Conservation (phyloP, 1,284 basidiomycete genomes). For the Ustilago xerochloae region DNA sequence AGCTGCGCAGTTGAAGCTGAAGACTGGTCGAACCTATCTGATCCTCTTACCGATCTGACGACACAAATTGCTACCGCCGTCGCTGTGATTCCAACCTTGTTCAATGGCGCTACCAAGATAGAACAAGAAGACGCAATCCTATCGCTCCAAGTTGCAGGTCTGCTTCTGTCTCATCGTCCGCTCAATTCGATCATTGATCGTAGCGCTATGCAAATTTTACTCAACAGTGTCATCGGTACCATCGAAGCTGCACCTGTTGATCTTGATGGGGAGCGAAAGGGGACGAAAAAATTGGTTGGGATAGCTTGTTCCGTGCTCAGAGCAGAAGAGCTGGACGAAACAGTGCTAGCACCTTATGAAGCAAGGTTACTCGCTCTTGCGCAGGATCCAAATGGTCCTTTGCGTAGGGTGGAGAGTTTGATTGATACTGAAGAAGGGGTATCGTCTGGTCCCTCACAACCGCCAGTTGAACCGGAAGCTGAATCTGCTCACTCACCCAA, state of each 20-base stretch:
- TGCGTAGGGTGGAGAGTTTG: slow-evolving; percentile 17
- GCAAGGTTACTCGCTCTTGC: slow-evolving; percentile 14
- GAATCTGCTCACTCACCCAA: neutral
- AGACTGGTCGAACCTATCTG: slow-evolving; percentile 1
- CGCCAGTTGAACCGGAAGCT: neutral
- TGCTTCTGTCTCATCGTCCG: slow-evolving; percentile 7
- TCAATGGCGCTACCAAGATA: neutral
- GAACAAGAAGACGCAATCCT: neutral
- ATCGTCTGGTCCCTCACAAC: neutral
- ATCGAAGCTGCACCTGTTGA: slow-evolving; percentile 27
- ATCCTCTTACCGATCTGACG: slow-evolving; percentile 1
- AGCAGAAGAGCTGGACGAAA: slow-evolving; percentile 32
- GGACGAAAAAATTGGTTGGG: neutral
- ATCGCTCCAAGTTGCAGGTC: slow-evolving; percentile 16
- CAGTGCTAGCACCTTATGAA: slow-evolving; percentile 22
- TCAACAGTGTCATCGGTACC: slow-evolving; percentile 6
- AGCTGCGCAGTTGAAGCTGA: slow-evolving; percentile 4
- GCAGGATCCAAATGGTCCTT: neutral
- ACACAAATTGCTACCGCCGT: neutral
- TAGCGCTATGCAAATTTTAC: neutral
- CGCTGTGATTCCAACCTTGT: neutral
- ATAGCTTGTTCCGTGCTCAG: slow-evolving; percentile 20
- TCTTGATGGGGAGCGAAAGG: neutral
- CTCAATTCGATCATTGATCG: slow-evolving; percentile 11
- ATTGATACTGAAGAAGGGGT: slow-evolving; percentile 1